Conservation (phyloP, 2,329 filamentous ascomycete genomes). For the Nemania abortiva region DNA sequence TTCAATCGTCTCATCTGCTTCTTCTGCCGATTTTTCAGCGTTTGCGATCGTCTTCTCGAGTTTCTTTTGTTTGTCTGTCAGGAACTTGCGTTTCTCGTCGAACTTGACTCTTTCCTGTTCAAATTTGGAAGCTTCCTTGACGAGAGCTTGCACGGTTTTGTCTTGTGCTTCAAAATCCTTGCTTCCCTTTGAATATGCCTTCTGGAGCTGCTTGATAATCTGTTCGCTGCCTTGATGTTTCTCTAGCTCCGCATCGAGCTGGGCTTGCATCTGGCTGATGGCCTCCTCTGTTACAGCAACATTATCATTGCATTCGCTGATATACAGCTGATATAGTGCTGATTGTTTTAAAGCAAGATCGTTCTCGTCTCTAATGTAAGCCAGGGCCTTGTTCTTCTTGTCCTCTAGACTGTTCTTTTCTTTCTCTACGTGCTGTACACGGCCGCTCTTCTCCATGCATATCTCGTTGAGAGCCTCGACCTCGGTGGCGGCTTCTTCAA, state of each 20-base stretch:
- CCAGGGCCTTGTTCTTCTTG: constrained; percentile 94
- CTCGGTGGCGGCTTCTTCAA: constrained; percentile 91
- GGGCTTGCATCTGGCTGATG: constrained; percentile 87
- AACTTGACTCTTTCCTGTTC: constrained; percentile 98
- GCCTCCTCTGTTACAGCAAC: constrained; percentile 89
- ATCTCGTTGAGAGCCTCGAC: constrained; percentile 94
- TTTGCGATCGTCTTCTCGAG: constrained; percentile 87
- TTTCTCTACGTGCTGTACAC: constrained; percentile 98
- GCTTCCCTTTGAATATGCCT: constrained; percentile 82
- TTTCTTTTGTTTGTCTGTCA: constrained; percentile 92
- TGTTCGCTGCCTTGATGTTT: constrained; percentile 92
- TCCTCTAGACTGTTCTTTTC: constrained; percentile 93
- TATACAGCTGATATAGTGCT: constrained; percentile 91
- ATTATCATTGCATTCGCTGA: constrained; percentile 89
- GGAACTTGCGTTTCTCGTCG: constrained; percentile 96
- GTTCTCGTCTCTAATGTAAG: constrained; percentile 92
- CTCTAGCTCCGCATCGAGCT: constrained; percentile 87
- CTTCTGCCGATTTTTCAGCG: constrained; percentile 78
- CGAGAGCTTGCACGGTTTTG: constrained; percentile 80
- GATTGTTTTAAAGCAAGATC: constrained; percentile 91
- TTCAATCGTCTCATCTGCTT: constrained; percentile 81
- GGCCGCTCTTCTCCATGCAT: constrained; percentile 92
- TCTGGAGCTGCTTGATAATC: constrained; percentile 89
- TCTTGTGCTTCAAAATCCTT: constrained; percentile 87
- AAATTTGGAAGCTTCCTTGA: constrained; percentile 90